Evolutionary conservation across 768 basidiomycete species (phyloP), one percentile per base, ranked within the genome.

Genomic region (Multifurca ochricompacta): DNA sequence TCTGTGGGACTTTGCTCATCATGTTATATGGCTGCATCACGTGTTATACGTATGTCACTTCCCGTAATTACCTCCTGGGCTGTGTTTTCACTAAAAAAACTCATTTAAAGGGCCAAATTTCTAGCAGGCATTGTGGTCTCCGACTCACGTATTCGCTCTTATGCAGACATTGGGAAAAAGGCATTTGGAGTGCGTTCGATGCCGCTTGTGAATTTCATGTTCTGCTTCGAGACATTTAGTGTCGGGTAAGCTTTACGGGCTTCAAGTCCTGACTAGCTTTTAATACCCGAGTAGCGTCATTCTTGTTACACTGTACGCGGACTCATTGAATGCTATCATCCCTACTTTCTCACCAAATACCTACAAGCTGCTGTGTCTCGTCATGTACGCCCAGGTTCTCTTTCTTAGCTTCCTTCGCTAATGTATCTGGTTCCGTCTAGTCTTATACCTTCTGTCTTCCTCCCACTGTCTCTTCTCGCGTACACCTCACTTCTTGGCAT

Each of bases 401-500:
- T 49, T 52, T 30, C 28, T 8, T 9, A 18, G 31, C 51, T 28
- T 50, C 23, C 18, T 10, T 27, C 1, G 34, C 48, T 37, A 2
- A 40, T n/a, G 11, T 39, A 13, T 23, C 27, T 27, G 35, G 6
- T 42, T 30, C 37, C 48, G 60, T 27, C 54, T 62, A 92, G 90
- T 51, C 69, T 96, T 53, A 77, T 87, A 21, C 94, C 94, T 2
- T 89, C 86, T 0, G 79, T 90, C 13, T 87, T 94, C 63, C 71
- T 97, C 42, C 93, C 94, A 0, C 74, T 97, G 2, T 85, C 86
- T 4, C 72, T 92, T 28, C 77, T 98, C 11, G 93, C 93, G 1
- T 85, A 91, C 64, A 84, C 92, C 1, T 97, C 94, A 5, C 77
- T 96, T 32, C 66, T 96, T 35, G 91, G 91, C 27, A 86, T 94